Conservation (phyloP, 192 early-diverging fungal species). For the Chytriomyces sp. region DNA sequence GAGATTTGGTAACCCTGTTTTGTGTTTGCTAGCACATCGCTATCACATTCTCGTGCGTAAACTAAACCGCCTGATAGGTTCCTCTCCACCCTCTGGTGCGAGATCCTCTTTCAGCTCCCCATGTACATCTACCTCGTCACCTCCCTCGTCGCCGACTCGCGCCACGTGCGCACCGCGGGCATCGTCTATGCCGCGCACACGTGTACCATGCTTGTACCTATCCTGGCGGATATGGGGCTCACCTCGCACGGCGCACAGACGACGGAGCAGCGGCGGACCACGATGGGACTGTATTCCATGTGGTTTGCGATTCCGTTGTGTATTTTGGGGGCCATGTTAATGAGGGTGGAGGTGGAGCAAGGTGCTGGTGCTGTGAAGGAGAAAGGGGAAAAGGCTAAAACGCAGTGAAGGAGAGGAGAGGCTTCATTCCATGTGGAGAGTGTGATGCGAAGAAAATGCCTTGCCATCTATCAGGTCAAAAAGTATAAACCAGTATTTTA, state of each 20-base stretch:
- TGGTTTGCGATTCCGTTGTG: slow-evolving; percentile 4
- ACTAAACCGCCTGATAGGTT: slow-evolving; percentile 5
- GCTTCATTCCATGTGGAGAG: too few relatives aligned
- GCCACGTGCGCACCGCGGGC: background rate
- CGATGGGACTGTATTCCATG: background rate
- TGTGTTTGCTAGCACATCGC: background rate
- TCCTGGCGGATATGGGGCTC: slow-evolving; percentile 3
- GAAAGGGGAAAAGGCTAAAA: too few relatives aligned
- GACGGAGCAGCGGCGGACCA: background rate
- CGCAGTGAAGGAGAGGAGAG: too few relatives aligned
- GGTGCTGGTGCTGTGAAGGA: too few relatives aligned
- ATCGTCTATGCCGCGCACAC: slow-evolving; percentile 15
- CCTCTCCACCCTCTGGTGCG: slow-evolving; percentile 2
- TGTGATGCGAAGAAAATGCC: too few relatives aligned
- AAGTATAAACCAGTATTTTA: too few relatives aligned
- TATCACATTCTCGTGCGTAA: background rate
- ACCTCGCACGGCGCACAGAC: background rate
- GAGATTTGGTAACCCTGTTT: background rate
- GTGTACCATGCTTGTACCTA: slow-evolving; percentile 12
- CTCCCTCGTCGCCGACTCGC: background rate
- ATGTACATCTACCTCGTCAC: slow-evolving; percentile 14
- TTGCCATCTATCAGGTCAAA: too few relatives aligned
- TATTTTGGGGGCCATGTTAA: slow-evolving; percentile 4
- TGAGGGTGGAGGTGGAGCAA: too few relatives aligned
- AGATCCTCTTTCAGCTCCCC: slow-evolving; percentile 22